These are phyloP conservation scores for Akanthomyces muscarius DNA, from an alignment of 2,329 filamentous ascomycete genomes.

Conservation along the genomic window DNA sequence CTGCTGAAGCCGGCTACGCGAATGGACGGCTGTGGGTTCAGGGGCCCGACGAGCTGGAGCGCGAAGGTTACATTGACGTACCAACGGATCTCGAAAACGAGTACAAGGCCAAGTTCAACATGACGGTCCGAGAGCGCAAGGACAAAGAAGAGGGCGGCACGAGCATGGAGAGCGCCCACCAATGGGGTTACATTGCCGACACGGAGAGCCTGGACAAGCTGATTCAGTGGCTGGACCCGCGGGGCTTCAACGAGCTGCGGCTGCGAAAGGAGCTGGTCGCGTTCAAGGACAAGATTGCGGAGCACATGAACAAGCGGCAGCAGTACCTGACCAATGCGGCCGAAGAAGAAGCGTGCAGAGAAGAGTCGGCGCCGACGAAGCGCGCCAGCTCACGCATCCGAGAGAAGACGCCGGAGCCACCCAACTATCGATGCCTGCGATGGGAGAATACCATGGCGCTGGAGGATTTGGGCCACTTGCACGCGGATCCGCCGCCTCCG, in stretches of 20 bases:
- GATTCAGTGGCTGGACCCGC: constrained; percentile 82
- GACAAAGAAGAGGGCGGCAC: constrained; percentile 78
- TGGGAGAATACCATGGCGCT: constrained; percentile 57
- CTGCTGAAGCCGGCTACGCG: constrained; percentile 79
- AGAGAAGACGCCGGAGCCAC: constrained; percentile 45
- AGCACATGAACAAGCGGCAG: constrained; percentile 76
- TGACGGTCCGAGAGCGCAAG: constrained; percentile 83
- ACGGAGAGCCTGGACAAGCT: constrained; percentile 72
- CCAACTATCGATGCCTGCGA: constrained; percentile 45
- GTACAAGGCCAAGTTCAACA: constrained; percentile 72
- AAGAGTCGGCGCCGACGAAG: constrained; percentile 33
- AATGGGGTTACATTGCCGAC: constrained; percentile 92
- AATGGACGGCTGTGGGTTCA: constrained; percentile 97
- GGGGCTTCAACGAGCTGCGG: constrained; percentile 80
- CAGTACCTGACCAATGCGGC: constrained; percentile 54
- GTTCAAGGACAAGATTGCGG: constrained; percentile 71
- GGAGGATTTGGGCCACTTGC: constrained; percentile 54
- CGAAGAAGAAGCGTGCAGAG: constrained; percentile 34
- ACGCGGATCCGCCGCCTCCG: constrained; percentile 52
- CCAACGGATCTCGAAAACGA: constrained; percentile 65
- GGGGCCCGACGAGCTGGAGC: constrained; percentile 84
- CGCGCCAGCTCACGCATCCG: constrained; percentile 44
- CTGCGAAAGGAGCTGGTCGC: constrained; percentile 79
- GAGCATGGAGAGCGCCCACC: constrained; percentile 67
- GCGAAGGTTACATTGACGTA: constrained; percentile 80